Conservation (phyloP, 768 basidiomycete genomes). For the Pisolithus albus region DNA sequence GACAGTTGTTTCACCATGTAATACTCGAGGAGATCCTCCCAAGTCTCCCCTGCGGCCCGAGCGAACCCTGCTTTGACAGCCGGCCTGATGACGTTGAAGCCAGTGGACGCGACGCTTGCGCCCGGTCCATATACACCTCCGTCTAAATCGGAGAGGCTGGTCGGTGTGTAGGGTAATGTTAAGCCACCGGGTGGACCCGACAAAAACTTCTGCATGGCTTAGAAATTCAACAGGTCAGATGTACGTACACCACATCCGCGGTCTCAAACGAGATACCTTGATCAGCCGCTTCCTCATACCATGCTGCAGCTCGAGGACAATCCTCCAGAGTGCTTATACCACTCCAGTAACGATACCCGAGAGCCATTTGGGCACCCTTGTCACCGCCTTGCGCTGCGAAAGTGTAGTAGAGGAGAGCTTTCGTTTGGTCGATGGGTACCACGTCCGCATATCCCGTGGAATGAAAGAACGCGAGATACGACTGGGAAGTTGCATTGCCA, state of each 20-base stretch:
- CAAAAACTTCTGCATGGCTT: conserved; percentile 74
- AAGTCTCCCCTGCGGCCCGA: conserved; percentile 84
- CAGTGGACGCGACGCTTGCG: conserved; percentile 89
- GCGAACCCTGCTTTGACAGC: conserved; percentile 81
- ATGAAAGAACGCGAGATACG: conserved; percentile 81
- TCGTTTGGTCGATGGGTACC: conserved; percentile 61
- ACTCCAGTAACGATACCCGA: conserved; percentile 93
- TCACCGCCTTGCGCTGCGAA: conserved; percentile 88
- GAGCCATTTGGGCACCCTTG: conserved; percentile 84
- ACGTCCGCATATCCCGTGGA: conserved; percentile 73
- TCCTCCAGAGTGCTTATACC: conserved; percentile 89
- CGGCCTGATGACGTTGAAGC: conserved; percentile 59
- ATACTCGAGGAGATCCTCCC: conserved; percentile 89
- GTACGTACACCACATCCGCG: neutral
- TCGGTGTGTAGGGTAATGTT: conserved; percentile 74
- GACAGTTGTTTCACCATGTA: conserved; percentile 54
- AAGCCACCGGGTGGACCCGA: conserved; percentile 89
- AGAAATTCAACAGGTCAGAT: neutral
- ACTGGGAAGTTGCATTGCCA: conserved; percentile 84
- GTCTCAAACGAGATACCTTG: conserved; percentile 43
- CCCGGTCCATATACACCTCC: conserved; percentile 96
- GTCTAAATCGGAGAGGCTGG: conserved; percentile 78
- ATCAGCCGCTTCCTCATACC: conserved; percentile 88
- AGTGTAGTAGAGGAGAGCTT: conserved; percentile 87
- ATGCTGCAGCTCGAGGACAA: conserved; percentile 75